A percentile compares a stretch with the other conserved stretches of the same genome.
Conservation (phyloP, 441 rosid genomes). For the Kokia cookei region DNA sequence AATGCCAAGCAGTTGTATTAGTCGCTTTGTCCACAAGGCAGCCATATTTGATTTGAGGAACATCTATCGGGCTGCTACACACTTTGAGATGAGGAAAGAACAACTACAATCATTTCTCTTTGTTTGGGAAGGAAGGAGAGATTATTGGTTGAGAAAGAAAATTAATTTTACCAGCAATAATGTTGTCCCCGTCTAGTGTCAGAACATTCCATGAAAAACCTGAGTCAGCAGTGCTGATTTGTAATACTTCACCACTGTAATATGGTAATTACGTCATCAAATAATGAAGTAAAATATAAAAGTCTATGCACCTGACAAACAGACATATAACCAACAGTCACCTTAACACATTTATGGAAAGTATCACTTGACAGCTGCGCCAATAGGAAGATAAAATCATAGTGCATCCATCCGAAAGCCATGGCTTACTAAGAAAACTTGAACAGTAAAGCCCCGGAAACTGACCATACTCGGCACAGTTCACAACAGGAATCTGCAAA, state of each 20-base stretch:
- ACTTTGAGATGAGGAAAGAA: constrained; percentile 33
- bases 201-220: constrained; percentile 68
- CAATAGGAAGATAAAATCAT: constrained; percentile 72
- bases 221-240: constrained; percentile 65
- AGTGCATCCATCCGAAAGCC: constrained; percentile 89
- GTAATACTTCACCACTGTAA: constrained; percentile 60
- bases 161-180: constrained; percentile 64
- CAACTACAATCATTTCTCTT: constrained; percentile 7
- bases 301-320: neutral
- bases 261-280: constrained; percentile 12
- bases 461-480: constrained; percentile 59
- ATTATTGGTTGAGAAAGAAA: neutral
- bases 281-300: constrained; percentile 1
- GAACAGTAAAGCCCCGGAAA: constrained; percentile 87
- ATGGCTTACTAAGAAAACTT: constrained; percentile 47
- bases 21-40: constrained; percentile 33
- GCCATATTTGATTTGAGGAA: constrained; percentile 75
- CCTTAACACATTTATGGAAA: constrained; percentile 68
- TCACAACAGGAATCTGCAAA: constrained; percentile 67
- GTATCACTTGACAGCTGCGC: constrained; percentile 66
- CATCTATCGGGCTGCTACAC: constrained; percentile 75
- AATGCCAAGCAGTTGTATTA: constrained; percentile 47
- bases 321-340: constrained; percentile 15
- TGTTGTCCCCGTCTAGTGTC: constrained; percentile 61
- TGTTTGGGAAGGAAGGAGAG: neutral